Conservation (phyloP, 2,329 filamentous ascomycete genomes). For the Alternaria novae-zelandiae region DNA sequence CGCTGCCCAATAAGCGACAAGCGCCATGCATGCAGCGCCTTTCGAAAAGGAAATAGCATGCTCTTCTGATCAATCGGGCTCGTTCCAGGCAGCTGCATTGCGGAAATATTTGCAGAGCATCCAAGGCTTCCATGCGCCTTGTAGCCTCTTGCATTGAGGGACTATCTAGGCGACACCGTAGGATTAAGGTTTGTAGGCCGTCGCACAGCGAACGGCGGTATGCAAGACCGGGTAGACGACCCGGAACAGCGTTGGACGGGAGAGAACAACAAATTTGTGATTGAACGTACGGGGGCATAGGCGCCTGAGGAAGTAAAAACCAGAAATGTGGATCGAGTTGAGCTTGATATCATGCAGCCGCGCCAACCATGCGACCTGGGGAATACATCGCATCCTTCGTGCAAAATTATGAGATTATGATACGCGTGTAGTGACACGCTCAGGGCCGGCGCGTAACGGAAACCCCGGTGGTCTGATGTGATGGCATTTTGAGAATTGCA, state of each 20-base stretch:
- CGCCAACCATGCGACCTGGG: not conserved
- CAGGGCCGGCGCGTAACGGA: not conserved
- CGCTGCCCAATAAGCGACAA: constrained; percentile 4
- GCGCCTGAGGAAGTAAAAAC: not conserved
- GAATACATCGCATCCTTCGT: not conserved
- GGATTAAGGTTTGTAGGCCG: not conserved
- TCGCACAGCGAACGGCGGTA: constrained; percentile 1
- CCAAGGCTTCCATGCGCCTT: not conserved
- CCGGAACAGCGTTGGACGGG: not conserved
- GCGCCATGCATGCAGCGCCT: not conserved
- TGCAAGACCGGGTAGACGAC: not conserved
- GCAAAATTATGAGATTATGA: not conserved
- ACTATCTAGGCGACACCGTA: not conserved
- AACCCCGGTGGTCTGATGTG: not conserved
- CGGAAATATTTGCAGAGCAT: constrained; percentile 1
- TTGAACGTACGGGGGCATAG: not conserved
- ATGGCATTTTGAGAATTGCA: not conserved
- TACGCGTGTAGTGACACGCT: not conserved
- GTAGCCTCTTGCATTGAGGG: not conserved
- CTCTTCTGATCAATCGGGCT: constrained; percentile 9
- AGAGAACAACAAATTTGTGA: not conserved
- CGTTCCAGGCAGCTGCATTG: not conserved
- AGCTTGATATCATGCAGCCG: not conserved
- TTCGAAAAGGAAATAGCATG: not conserved
- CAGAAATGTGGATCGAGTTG: not conserved